Evolutionary conservation across 1,139 yeast species (phyloP).

Genomic region (Hyphopichia fennica): DNA sequence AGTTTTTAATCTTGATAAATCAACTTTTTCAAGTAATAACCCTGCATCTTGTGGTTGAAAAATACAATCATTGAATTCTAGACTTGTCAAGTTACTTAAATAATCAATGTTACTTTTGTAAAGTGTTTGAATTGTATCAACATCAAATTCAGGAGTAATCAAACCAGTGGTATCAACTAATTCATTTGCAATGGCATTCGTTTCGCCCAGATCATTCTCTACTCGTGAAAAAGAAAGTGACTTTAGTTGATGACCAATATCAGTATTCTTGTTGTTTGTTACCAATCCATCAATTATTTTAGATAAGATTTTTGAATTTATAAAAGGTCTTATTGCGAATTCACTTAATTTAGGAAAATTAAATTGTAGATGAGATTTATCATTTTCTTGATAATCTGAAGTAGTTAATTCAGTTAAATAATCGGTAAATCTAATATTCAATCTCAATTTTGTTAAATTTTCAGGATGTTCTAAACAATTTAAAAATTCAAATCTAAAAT

Average conservation of each 20-base stretch:
- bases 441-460: slow-evolving; percentile 17
- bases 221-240: slow-evolving; percentile 20
- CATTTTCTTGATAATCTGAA: slow-evolving; percentile 4
- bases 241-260: slow-evolving; percentile 13
- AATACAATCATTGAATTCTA: slow-evolving; percentile 28
- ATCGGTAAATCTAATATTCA: slow-evolving; percentile 27
- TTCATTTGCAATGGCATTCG: slow-evolving; percentile 18
- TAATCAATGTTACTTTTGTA: slow-evolving; percentile 11
- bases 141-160: slow-evolving; percentile 11
- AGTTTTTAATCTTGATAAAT: slow-evolving; percentile 18
- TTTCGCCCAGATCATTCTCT: slow-evolving; percentile 14
- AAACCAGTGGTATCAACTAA: slow-evolving; percentile 6
- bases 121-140: slow-evolving; percentile 12
- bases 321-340: slow-evolving; percentile 32
- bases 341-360: slow-evolving; percentile 23
- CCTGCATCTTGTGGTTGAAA: slow-evolving; percentile 25
- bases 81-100: slow-evolving; percentile 17
- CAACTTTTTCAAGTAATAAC: slow-evolving; percentile 18
- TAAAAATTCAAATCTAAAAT: slow-evolving; percentile 31
- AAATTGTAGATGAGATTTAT: slow-evolving; percentile 9
- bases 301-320: slow-evolving; percentile 16
- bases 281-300: slow-evolving; percentile 15
- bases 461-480: slow-evolving; percentile 15
- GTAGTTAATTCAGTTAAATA: slow-evolving; percentile 16
- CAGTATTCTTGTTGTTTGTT: not conserved